Evolutionary conservation across 2,329 filamentous ascomycete species (phyloP), one percentile per base, ranked within the genome.

Genomic region (Sclerotinia sclerotiorum): DNA sequence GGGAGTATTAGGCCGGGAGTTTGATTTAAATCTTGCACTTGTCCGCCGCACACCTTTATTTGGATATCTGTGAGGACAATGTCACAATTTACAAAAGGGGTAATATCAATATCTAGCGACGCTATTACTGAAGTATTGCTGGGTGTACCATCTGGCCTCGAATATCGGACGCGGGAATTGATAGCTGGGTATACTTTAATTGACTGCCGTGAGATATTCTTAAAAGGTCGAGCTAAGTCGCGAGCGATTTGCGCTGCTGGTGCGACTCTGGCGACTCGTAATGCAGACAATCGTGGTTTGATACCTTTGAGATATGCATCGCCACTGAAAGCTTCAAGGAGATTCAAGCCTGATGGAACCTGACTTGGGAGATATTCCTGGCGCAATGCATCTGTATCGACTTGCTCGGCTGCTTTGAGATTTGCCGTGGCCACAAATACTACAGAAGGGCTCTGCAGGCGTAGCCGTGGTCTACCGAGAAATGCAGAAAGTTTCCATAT

Each of bases 81-180:
- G 74, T 87, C 84, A 77, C 87, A 91, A 61, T 88, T 85, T 68
- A 90, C 86, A 76, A 89, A 87, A 8, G 88, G 84, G 0, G 90
- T 91, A 70, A 92, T 88, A 78, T 93, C 91, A 51, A 93, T 79
- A 75, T 93, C 90, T 5, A 94, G 81, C 64, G 91, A 86, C 11
- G 90, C 89, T 69, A 93, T 85, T 17, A 92, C 81, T 24, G 87
- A 84, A 3, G 86, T 78, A 69, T 84, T 87, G 13, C 69, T 73
- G 8, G 87, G 80, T 3, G 88, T 87, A 11, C 82, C 81, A 73
- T 84, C 86, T 8, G 90, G 84, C 69, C 88, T 84, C 5, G 90
- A 88, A 77, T 93, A 93, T 60, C 90, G 84, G 68, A 94, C 86
- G 54, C 90, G 85, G 61, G 90, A 89, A 76, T 93, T 90, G 15